phyloP scores from a whole-genome alignment of 441 rosid genomes.

The Populus hybrid region DNA sequence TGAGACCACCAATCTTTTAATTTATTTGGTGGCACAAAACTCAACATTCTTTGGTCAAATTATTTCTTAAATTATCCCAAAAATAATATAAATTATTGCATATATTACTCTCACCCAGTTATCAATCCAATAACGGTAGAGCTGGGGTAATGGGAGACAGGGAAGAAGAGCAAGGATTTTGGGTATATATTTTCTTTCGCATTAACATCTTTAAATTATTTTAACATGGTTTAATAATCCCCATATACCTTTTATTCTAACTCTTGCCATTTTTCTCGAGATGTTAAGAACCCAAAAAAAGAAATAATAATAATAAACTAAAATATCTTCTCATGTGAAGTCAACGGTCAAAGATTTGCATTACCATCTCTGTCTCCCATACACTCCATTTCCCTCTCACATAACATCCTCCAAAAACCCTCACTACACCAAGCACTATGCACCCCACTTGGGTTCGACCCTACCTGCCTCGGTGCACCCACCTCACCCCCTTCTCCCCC shows the following conservation, averaged over 20 bases:
- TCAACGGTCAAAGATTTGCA: slow-evolving; percentile 66
- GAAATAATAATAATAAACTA: slow-evolving; percentile 11
- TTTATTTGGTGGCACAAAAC: not conserved
- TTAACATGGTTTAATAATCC: not conserved
- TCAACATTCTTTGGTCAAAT: not conserved
- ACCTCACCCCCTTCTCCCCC: slow-evolving; percentile 17
- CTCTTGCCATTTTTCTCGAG: slow-evolving; percentile 32
- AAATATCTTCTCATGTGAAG: slow-evolving; percentile 17
- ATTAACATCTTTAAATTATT: slow-evolving; percentile 5
- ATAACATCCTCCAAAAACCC: slow-evolving; percentile 18
- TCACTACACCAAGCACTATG: slow-evolving; percentile 31
- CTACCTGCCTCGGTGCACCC: slow-evolving; percentile 57
- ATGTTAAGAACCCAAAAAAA: slow-evolving; percentile 27
- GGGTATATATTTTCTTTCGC: slow-evolving; percentile 4
- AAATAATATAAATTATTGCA: not conserved
- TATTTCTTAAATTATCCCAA: not conserved
- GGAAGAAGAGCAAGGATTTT: slow-evolving; percentile 26
- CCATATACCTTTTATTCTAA: not conserved
- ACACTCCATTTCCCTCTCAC: slow-evolving; percentile 1
- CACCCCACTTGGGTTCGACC: slow-evolving; percentile 36
- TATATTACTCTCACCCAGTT: slow-evolving; percentile 10
- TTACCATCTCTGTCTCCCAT: slow-evolving; percentile 45
- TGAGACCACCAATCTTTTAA: too few species aligned
- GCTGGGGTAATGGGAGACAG: slow-evolving; percentile 42
- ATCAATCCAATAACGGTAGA: slow-evolving; percentile 20